Conservation (phyloP, 2,329 filamentous ascomycete genomes). For the Cordyceps cicadae region DNA sequence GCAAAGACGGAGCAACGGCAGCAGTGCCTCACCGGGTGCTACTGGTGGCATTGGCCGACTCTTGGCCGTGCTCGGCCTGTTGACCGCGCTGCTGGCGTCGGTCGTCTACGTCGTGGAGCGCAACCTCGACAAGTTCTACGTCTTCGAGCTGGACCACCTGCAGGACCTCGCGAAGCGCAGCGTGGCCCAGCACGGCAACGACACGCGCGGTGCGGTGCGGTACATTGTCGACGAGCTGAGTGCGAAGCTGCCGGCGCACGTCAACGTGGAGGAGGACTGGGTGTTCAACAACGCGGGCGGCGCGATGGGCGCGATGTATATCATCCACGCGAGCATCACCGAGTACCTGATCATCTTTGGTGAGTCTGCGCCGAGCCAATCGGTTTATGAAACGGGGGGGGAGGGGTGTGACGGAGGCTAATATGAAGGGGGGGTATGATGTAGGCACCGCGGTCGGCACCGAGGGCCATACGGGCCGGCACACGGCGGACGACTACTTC, state of each 20-base stretch:
- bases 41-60: slow-evolving; percentile 25
- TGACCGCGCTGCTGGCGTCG: slow-evolving; percentile 46
- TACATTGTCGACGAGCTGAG: slow-evolving; percentile 63
- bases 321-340: slow-evolving; percentile 81
- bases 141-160: slow-evolving; percentile 62
- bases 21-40: not conserved
- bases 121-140: slow-evolving; percentile 59
- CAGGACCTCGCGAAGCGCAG: slow-evolving; percentile 59
- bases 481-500: slow-evolving; percentile 93
- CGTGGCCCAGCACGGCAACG: slow-evolving; percentile 62
- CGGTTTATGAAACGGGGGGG: no score
- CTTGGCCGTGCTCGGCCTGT: slow-evolving; percentile 42
- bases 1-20: slow-evolving; percentile 8
- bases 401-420: no score
- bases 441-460: slow-evolving; percentile 66
- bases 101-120: slow-evolving; percentile 49
- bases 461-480: slow-evolving; percentile 79
- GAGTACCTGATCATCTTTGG: slow-evolving; percentile 87
- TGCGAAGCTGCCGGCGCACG: slow-evolving; percentile 39
- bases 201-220: slow-evolving; percentile 60
- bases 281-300: slow-evolving; percentile 88
- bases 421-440: no score
- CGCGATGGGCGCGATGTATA: slow-evolving; percentile 86
- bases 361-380: slow-evolving; percentile 16
- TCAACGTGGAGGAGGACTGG: slow-evolving; percentile 73